phyloP scores from a whole-genome alignment of 108 stramenopile genomes.

The Nitzschia sp. region DNA sequence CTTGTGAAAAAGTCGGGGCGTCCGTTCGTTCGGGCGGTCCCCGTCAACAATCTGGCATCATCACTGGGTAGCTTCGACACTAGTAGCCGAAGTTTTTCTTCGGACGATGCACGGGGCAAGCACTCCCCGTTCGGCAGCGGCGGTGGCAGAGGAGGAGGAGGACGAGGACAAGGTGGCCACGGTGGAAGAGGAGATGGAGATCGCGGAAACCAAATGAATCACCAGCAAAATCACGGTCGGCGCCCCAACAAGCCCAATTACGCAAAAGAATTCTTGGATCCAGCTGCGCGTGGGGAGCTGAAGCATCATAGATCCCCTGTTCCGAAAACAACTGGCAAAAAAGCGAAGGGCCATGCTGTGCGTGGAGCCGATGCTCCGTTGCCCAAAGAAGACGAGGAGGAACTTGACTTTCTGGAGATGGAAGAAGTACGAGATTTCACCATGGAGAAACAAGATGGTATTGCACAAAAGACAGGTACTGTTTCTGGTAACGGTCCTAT shows the following conservation, averaged over 20 bases:
- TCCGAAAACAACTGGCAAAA: constrained; percentile 64
- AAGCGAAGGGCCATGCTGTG: constrained; percentile 52
- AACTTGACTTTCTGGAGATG: constrained; percentile 12
- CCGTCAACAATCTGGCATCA: not conserved
- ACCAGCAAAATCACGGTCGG: no score
- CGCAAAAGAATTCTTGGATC: constrained; percentile 37
- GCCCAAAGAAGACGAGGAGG: constrained; percentile 38
- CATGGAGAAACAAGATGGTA: not conserved
- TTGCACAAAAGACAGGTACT: constrained; percentile 15
- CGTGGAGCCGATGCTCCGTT: constrained; percentile 27
- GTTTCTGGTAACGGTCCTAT: constrained; percentile 20
- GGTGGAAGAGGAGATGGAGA: not conserved
- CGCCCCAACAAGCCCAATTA: constrained; percentile 42
- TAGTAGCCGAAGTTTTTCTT: not conserved
- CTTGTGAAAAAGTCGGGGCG: not conserved
- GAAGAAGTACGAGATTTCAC: constrained; percentile 26
- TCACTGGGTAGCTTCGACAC: not conserved
- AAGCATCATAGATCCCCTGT: constrained; percentile 58
- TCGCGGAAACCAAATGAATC: not conserved
- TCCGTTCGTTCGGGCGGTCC: constrained; percentile 3
- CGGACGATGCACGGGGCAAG: not conserved
- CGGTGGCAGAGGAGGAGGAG: constrained; percentile 6
- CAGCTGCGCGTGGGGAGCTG: constrained; percentile 48
- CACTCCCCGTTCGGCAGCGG: not conserved
- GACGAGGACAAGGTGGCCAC: not conserved